Evolutionary conservation across 106 monocot genomes (phyloP).

Genomic region (Narthecium ossifragum): DNA sequence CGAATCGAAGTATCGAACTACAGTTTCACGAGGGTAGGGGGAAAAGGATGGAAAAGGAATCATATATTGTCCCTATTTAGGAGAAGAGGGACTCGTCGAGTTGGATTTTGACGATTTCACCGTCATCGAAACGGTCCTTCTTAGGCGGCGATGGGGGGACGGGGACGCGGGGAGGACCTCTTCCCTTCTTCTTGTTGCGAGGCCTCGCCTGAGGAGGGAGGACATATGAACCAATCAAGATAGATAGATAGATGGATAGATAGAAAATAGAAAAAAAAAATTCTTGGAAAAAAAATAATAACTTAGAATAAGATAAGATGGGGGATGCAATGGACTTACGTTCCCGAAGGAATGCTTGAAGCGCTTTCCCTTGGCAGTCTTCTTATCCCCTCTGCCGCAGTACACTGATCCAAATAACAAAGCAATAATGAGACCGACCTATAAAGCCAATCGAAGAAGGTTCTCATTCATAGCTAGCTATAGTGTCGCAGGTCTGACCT

Average conservation of each 20-base stretch:
- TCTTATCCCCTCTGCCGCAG: conserved; percentile 95
- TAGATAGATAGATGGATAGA: background rate
- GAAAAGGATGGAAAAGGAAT: too few species aligned
- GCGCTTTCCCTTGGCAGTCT: conserved; percentile 92
- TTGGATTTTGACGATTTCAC: conserved; percentile 62
- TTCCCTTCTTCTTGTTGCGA: conserved; percentile 84
- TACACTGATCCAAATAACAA: conserved; percentile 27
- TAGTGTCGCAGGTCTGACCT: background rate
- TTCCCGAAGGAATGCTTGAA: conserved; percentile 94
- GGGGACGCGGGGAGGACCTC: conserved; percentile 58
- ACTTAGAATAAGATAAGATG: background rate
- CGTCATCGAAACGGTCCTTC: conserved; percentile 81
- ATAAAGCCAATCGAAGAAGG: background rate
- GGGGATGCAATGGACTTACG: conserved; percentile 21
- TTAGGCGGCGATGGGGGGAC: conserved; percentile 60
- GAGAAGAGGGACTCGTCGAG: conserved; percentile 65
- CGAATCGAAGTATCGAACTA: too few species aligned
- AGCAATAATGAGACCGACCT: background rate
- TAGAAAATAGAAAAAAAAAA: background rate
- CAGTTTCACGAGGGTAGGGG: too few species aligned
- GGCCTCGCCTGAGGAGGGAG: conserved; percentile 59
- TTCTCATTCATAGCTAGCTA: background rate
- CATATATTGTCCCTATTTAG: conserved; percentile 13
- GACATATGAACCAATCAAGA: background rate
- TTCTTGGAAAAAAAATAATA: background rate